Percentiles rank a stretch among this genome's conserved stretches.
phyloP scores from a whole-genome alignment of 352 stramenopile species.

The Globisporangium mamillatum region DNA sequence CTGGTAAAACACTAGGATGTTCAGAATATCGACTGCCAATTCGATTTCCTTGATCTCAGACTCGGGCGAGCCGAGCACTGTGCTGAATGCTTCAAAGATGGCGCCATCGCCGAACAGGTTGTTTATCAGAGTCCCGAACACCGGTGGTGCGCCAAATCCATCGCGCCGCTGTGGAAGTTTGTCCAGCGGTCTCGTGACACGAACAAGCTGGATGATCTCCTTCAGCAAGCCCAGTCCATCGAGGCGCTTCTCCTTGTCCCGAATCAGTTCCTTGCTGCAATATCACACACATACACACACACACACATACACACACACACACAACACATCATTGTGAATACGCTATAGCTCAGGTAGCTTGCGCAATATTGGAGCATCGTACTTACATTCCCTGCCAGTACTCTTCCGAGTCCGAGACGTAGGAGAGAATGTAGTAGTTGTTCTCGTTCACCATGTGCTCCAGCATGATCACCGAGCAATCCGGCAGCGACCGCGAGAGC shows the following conservation, averaged over 20 bases:
- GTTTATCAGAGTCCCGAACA: constrained; percentile 61
- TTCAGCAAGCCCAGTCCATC: constrained; percentile 67
- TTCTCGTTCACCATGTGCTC: constrained; percentile 85
- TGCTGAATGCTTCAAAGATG: constrained; percentile 56
- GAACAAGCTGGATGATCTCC: constrained; percentile 66
- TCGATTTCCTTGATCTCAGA: constrained; percentile 47
- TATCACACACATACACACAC: constrained; percentile 11
- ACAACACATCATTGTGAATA: not conserved
- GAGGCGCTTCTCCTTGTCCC: constrained; percentile 29
- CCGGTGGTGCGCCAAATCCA: constrained; percentile 42
- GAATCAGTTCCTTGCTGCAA: constrained; percentile 50
- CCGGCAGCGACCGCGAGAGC: constrained; percentile 67
- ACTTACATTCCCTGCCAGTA: constrained; percentile 70
- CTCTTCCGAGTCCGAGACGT: constrained; percentile 66
- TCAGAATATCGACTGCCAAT: constrained; percentile 64
- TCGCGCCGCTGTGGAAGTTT: constrained; percentile 58
- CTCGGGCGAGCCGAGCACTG: constrained; percentile 42
- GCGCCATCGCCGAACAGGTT: constrained; percentile 65
- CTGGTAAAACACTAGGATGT: constrained; percentile 67
- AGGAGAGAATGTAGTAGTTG: constrained; percentile 82
- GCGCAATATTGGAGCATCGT: not conserved
- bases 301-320: constrained; percentile 19
- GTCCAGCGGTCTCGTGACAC: constrained; percentile 59
- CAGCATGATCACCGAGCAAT: constrained; percentile 73
- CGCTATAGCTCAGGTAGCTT: not conserved